Base-by-base conservation (phyloP, 139 green algal species). In the Chlorella sp. region DNA sequence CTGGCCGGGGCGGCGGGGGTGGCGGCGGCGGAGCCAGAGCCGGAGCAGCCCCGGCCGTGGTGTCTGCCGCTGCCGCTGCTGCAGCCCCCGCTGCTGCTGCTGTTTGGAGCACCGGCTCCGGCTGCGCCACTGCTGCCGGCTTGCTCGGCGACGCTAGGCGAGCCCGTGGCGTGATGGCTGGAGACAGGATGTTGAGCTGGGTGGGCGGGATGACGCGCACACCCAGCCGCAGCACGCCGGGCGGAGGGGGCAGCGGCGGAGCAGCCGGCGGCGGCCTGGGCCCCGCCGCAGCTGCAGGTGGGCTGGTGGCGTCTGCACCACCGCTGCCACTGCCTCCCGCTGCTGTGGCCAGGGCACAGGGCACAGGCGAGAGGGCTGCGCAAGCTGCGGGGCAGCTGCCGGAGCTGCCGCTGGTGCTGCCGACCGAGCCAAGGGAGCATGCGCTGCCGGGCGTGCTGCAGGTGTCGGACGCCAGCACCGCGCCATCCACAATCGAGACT, bases 171-270 rank as follows among this genome's bases (percentile, higher is more conserved):
- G 69, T 76, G 20, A 81, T 46, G 22, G 38, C 20, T 19, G 68
- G 68, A 0, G 69, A 62, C 28, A 22, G 16, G 1, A 83, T 6
- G 2, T 64, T 65, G 20, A 86, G 43, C 5, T 34, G 60, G 38
- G 60, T 68, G 17, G 75, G 74, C 22, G 82, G 74, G 69, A 83
- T 83, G 77, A 81, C 60, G 32, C 44, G 75, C 69, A 86, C 73
- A 0, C 60, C 82, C 22, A 86, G 43, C 16, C 74, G 75, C 34
- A 81, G 60, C 46, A 74, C 44, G 68, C 46, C 22, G n/a, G 60
- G 62, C 11, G 60, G 70, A 26, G 74, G 82, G 5, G 62, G 74
- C 69, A 81, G 32, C 54, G 62, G 73, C n/a, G 75, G 73, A 19
- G 75, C 26, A 8, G 73, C 60, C n/a, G 82, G 73, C 3, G 82